Base-by-base conservation (phyloP, 148 eudicot species). In the Drosera capensis region DNA sequence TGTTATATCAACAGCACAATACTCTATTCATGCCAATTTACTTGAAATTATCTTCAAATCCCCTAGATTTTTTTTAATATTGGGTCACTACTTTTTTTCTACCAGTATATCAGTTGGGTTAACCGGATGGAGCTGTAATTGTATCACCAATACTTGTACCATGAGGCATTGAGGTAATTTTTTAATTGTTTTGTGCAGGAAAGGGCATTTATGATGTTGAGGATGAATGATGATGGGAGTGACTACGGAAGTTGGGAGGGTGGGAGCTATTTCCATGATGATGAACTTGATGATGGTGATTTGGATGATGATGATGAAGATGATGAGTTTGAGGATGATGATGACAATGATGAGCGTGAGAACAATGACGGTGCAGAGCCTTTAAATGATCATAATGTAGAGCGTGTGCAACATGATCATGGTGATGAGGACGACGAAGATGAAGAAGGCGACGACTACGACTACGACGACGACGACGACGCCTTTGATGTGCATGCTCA, bases 171-270 rank as follows among this genome's bases (percentile, higher is more conserved):
- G 30, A 15, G 13, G 12, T 49, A n/a, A n/a, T n/a, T n/a, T n/a
- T n/a, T n/a, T 17, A 23, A n/a, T 36, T 5, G 17, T 40, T 57
- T 59, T 14, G 56, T 48, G 42, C 62, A 87, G 96, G 96, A 87
- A 82, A 79, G 96, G 68, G 96, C 96, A 3, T 87, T 77, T 65
- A 82, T 87, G 96, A 82, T 87, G 94, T 58, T 87, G 25, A 87
- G 78, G 44, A 77, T 77, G 80, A 61, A 66, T 53, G 74, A 67
- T 11, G 69, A 70, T 40, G 80, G 77, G 18, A 62, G 65, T 66
- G 75, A 66, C 43, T 80, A 71, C 54, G 86, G 82, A 49, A 64
- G 86, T 29, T 82, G 96, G 96, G 90, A 66, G 34, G 67, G 63
- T 30, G 96, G 75, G 42, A 63, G 74, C 60, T 82, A 69, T 65